A percentile compares a stretch with the other conserved stretches of the same genome.
Conservation (phyloP, 208 protist species). For the Wallacemonas collosoma region DNA sequence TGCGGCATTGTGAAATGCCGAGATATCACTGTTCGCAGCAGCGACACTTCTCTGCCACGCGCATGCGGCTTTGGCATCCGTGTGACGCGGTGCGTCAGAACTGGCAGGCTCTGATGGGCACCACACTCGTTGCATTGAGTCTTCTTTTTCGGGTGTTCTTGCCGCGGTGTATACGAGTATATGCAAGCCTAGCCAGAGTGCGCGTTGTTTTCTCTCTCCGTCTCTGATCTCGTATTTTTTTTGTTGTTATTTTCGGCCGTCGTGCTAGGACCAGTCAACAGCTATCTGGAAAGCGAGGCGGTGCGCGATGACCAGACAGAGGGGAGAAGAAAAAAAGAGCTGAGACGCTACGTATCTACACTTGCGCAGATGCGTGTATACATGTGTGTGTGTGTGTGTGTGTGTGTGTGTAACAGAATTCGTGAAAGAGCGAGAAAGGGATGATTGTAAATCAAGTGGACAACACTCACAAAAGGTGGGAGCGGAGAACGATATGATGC, state of each 20-base stretch:
- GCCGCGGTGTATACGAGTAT: background rate
- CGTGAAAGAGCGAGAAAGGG: constrained; percentile 13
- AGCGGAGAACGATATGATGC: too few relatives aligned
- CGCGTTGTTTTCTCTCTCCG: too few relatives aligned
- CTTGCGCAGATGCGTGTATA: too few relatives aligned
- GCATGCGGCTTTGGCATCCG: constrained; percentile 6
- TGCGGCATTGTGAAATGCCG: constrained; percentile 32
- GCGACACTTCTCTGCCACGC: constrained; percentile 41
- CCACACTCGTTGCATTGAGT: constrained; percentile 41
- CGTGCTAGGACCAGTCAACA: background rate
- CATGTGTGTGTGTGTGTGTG: too few relatives aligned
- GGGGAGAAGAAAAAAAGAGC: constrained; percentile 19
- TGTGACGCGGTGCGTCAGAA: background rate
- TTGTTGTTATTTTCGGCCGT: background rate
- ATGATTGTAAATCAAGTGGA: background rate
- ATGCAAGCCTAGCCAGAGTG: too few relatives aligned
- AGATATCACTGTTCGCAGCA: constrained; percentile 47
- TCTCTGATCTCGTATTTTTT: background rate
- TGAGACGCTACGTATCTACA: background rate
- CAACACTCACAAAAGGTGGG: too few relatives aligned
- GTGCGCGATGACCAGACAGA: background rate
- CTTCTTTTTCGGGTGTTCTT: background rate
- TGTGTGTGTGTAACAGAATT: background rate
- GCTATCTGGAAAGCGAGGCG: background rate
- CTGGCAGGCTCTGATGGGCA: constrained; percentile 30